These are phyloP conservation scores for Podospora sp. DNA, from an alignment of 495 filamentous ascomycete species.

Conservation along the genomic window DNA sequence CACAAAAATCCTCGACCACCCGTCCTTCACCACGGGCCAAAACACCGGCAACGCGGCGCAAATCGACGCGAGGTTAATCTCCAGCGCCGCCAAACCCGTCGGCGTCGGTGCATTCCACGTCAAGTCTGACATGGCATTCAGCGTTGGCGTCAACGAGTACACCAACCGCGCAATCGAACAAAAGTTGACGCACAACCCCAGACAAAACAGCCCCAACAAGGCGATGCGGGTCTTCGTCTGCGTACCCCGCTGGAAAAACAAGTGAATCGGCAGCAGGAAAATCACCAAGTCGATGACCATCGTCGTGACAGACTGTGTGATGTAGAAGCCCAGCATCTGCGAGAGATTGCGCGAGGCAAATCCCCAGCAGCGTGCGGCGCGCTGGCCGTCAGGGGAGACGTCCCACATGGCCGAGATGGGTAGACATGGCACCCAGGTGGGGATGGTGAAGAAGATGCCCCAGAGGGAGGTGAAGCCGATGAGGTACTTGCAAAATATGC, in stretches of 20 bases:
- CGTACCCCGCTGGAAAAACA: constrained; percentile 28
- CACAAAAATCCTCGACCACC: constrained; percentile 35
- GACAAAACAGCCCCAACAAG: not conserved
- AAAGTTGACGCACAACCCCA: constrained; percentile 18
- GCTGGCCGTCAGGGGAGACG: constrained; percentile 6
- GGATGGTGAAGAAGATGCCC: constrained; percentile 29
- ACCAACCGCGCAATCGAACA: constrained; percentile 31
- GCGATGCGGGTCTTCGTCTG: constrained; percentile 10
- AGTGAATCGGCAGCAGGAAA: constrained; percentile 30
- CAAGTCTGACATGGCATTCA: constrained; percentile 28
- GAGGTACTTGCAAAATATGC: constrained; percentile 20
- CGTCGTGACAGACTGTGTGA: constrained; percentile 22
- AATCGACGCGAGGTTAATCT: constrained; percentile 34
- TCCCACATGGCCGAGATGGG: constrained; percentile 31
- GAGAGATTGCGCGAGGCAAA: constrained; percentile 31
- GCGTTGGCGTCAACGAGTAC: constrained; percentile 17
- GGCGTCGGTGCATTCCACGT: constrained; percentile 35
- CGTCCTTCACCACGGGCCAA: constrained; percentile 28
- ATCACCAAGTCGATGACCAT: constrained; percentile 33
- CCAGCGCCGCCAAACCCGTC: constrained; percentile 31
- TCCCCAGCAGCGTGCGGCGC: constrained; percentile 28
- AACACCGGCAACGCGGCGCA: constrained; percentile 38
- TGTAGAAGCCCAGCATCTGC: constrained; percentile 28
- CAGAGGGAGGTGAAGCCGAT: constrained; percentile 30
- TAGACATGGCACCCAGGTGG: constrained; percentile 31